A percentile compares a stretch with the other conserved stretches of the same genome.
These are phyloP conservation scores for Casuarina glauca DNA, from an alignment of 306 rosid genomes.

Conservation along the genomic window DNA sequence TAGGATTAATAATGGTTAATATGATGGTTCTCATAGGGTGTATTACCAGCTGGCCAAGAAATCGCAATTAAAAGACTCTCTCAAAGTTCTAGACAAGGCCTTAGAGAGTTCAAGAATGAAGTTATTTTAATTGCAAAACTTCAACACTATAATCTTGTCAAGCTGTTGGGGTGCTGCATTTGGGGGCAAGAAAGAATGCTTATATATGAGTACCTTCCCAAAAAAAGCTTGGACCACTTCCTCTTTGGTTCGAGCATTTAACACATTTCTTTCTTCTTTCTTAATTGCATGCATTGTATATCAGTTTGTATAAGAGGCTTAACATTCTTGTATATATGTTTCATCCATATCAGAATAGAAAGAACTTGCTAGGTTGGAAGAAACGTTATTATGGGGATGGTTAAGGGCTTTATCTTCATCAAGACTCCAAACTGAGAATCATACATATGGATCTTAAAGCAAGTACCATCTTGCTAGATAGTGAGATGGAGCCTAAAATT, in stretches of 20 bases:
- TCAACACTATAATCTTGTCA: constrained; percentile 49
- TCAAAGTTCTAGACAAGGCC: constrained; percentile 42
- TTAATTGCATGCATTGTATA: not conserved
- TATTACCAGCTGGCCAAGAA: constrained; percentile 38
- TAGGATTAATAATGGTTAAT: not conserved
- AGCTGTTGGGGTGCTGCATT: constrained; percentile 49
- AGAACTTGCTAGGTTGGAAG: constrained; percentile 42
- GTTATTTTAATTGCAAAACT: constrained; percentile 44
- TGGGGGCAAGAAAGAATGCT: constrained; percentile 40
- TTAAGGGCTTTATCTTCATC: constrained; percentile 55
- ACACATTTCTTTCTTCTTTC: not conserved
- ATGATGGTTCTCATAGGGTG: constrained; percentile 34
- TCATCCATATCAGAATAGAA: constrained; percentile 36
- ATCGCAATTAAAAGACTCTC: constrained; percentile 44
- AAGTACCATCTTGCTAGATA: constrained; percentile 41
- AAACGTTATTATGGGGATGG: constrained; percentile 49
- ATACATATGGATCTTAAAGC: constrained; percentile 48
- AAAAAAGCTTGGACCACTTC: constrained; percentile 42
- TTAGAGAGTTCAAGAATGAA: constrained; percentile 46
- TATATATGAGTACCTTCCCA: constrained; percentile 46
- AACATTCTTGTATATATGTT: not conserved
- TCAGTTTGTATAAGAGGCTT: not conserved
- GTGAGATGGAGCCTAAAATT: constrained; percentile 46
- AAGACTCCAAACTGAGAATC: constrained; percentile 51
- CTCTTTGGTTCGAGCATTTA: constrained; percentile 37